phyloP scores from a whole-genome alignment of 2,329 filamentous ascomycete genomes.

The Hymenoscyphus fraxineus region DNA sequence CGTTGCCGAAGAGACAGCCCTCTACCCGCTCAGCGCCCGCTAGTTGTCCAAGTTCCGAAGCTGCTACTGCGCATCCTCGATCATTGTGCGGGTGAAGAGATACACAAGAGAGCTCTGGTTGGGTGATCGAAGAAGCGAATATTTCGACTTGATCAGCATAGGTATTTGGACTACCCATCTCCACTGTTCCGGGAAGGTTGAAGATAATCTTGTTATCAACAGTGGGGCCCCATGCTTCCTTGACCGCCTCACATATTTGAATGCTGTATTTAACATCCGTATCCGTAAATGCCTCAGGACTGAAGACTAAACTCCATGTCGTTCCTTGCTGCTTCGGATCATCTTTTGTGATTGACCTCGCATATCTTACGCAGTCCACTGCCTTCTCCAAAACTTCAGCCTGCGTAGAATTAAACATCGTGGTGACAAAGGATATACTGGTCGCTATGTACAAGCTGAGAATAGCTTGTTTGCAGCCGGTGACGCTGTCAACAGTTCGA shows the following conservation, averaged over 20 bases:
- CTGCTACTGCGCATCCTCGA: conserved; percentile 78
- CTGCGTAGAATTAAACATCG: conserved; percentile 81
- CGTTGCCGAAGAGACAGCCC: conserved; percentile 85
- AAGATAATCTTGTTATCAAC: conserved; percentile 80
- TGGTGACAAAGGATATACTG: conserved; percentile 82
- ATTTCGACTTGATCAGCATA: conserved; percentile 93
- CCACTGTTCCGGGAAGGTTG: conserved; percentile 89
- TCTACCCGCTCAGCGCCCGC: conserved; percentile 88
- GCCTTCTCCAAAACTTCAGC: conserved; percentile 75
- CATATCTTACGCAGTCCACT: conserved; percentile 75
- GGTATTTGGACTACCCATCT: conserved; percentile 85
- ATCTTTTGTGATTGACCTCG: conserved; percentile 81
- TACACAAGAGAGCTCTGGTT: conserved; percentile 78
- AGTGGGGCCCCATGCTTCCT: conserved; percentile 80
- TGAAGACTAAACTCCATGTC: conserved; percentile 73
- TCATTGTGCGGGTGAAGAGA: conserved; percentile 92
- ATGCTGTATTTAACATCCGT: conserved; percentile 75
- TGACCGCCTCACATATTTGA: conserved; percentile 81
- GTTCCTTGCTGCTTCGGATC: conserved; percentile 50
- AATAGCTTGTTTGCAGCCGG: conserved; percentile 83
- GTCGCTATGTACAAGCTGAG: conserved; percentile 92
- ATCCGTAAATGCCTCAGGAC: conserved; percentile 82
- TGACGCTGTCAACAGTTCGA: conserved; percentile 78
- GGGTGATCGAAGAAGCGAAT: conserved; percentile 77
- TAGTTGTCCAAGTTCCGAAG: conserved; percentile 87